Evolutionary conservation across 2,329 filamentous ascomycete genomes (phyloP).

Genomic region (Ceratocystis ficicola): DNA sequence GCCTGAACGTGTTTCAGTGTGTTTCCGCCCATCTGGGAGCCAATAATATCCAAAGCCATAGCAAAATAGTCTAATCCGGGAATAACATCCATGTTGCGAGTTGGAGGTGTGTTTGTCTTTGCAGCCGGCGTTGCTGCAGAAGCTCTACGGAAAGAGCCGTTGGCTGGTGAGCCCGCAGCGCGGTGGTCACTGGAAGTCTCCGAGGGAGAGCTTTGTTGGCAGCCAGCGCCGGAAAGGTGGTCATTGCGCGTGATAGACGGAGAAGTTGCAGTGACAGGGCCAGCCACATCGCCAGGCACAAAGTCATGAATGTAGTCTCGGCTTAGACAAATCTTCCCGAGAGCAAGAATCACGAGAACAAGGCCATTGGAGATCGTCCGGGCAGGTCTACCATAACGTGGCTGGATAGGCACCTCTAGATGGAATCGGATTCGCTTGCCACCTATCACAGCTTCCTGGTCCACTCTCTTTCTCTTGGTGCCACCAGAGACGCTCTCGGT

Average conservation of each 20-base stretch:
- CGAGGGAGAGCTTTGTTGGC: constrained; percentile 43
- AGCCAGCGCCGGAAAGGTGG: constrained; percentile 38
- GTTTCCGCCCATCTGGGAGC: constrained; percentile 64
- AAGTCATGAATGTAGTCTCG: constrained; percentile 46
- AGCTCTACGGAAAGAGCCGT: constrained; percentile 23
- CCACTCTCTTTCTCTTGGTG: constrained; percentile 41
- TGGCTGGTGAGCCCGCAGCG: constrained; percentile 32
- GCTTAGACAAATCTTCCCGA: constrained; percentile 67
- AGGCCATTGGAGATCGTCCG: constrained; percentile 69
- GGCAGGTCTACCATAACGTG: constrained; percentile 34
- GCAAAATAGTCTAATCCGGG: constrained; percentile 86
- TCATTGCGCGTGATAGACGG: constrained; percentile 35
- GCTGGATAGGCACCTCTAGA: constrained; percentile 8
- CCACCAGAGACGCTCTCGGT: constrained; percentile 24
- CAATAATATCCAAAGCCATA: constrained; percentile 73
- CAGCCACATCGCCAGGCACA: constrained; percentile 30
- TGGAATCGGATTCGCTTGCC: background rate
- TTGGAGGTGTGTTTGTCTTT: background rate
- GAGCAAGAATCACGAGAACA: constrained; percentile 67
- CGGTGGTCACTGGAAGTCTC: constrained; percentile 28
- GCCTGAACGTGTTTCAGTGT: constrained; percentile 77
- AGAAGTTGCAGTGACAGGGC: constrained; percentile 13
- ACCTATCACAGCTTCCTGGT: background rate
- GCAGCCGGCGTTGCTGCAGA: constrained; percentile 2
- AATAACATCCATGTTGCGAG: constrained; percentile 63